Base-by-base conservation (phyloP, 495 filamentous ascomycete genomes). In the Podospora pseudoanserina region DNA sequence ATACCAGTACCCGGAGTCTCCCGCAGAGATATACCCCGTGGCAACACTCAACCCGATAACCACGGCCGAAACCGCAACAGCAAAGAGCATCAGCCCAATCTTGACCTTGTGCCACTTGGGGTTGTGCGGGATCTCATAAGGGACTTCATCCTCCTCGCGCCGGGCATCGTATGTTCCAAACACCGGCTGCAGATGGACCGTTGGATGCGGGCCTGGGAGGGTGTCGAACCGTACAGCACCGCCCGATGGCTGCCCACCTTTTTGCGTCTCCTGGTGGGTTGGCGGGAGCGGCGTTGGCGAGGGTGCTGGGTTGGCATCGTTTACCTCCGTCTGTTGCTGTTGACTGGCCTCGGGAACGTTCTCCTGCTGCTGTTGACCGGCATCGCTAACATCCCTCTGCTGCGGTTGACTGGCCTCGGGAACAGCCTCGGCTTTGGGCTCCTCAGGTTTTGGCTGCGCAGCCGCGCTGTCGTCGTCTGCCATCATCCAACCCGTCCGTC, bases 61-160 rank as follows among this genome's bases (percentile, higher is more conserved):
- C 18, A 77, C 63, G 11, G 73, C 72, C 2, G 67, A 74, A 60
- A 71, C 34, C 6, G 76, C 15, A 26, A 73, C 63, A n/a, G 76
- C 77, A 19, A 75, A 3, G 27, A 64, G 56, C 0, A 70, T 72
- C 5, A 82, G 65, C 5, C 67, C 69, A n/a, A 81, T 68, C 65
- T 79, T 82, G 34, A 63, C 67, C 28, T 65, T 62, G 30, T 71
- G 65, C 79, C 80, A 80, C 30, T 18, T 26, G 13, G 64, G 70
- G 63, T 55, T 65, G 28, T 28, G 28, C 5, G n/a, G 30, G 57
- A n/a, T 49, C 13, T 49, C 39, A 11, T 49, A 49, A 0, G 39
- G 39, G 0, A 49, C 39, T 13, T 11, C 39, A 13, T 49, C 39
- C 7, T 59, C 34, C n/a, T 49, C 20, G 15, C 61, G 39, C 7